Base-by-base conservation (phyloP, 805 yeast genomes). In the Limtongozyma cylindracea region DNA sequence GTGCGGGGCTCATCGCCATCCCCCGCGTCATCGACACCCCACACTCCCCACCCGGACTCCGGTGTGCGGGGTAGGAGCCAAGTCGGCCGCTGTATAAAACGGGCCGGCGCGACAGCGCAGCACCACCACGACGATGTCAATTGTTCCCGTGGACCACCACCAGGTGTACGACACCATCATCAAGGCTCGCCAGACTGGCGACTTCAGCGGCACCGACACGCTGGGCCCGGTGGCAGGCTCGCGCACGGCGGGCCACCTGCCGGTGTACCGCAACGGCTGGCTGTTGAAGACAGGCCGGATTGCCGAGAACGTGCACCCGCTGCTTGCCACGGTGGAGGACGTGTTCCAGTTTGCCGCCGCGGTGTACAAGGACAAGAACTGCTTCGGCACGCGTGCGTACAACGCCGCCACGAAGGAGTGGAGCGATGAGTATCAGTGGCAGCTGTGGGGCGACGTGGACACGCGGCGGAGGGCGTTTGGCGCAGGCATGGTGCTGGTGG, bases 241-340 rank as follows among this genome's bases (percentile, higher is more conserved):
- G n/a, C n/a, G n/a, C 16, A 34, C 42, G 24, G 44, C 43, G 2
- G 69, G 67, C 5, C 57, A 39, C 37, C 58, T 72, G 13, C 52
- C 60, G 2, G 37, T 59, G 6, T 69, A 52, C 34, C 43, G 77
- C 24, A 62, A 41, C 29, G 23, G 22, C 10, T n/a, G n/a, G n/a
- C 37, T 39, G 10, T 29, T 36, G n/a, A 30, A 3, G n/a, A n/a
- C n/a, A n/a, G n/a, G n/a, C 32, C 33, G 6, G 21, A 32, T 47
- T 31, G 41, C 56, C 11, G 40, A 45, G 9, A 17, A 27, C 27
- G 42, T 60, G n/a, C 56, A 57, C 27, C 54, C 58, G 1, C 33
- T 43, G 1, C 37, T 65, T 23, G 32, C 37, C 25, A 63, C 70
- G 0, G 45, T 49, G 20, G 45, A 49, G 31, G 49, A 47, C 11